Evolutionary conservation across 371 early-diverging fungal genomes (phyloP), one percentile per base, ranked within the genome.

Genomic region (Nematocida major): DNA sequence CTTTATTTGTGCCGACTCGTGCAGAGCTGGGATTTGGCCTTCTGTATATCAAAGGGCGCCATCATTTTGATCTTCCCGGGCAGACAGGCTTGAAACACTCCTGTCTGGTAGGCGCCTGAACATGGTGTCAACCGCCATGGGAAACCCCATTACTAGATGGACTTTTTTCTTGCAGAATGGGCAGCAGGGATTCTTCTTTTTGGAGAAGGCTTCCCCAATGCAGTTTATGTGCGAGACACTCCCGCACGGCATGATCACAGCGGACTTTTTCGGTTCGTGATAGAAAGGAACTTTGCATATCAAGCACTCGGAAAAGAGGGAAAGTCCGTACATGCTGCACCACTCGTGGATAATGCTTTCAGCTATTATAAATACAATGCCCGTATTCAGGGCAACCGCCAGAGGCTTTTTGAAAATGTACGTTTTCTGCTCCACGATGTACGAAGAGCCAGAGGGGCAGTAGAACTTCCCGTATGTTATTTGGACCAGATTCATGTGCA

Each of bases 401-500:
- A 59, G 59, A 30, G 68, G 59, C 11, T 53, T 18, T 34, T 48
- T 68, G 30, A 68, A 68, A 20, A 38, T 54, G 34, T 54, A 53
- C 24, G 7, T 24, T 3, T 7, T 40, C 30, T 59, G 57, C 18
- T 57, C 26, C 34, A 28, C 9, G 11, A 54, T 13, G 30, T 68
- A 68, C 26, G 59, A 68, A 22, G 68, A 39, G 20, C 68, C 68
- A 18, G 54, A 32, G 20, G 68, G 68, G 48, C 68, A 68, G 59
- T 40, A 59, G n/a, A 68, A 59, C 4, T 36, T 54, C 26, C 36
- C 22, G 59, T 68, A 68, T 26, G 36, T 39, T 9, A 32, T 34
- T 30, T 68, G 68, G 7, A 68, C 59, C 34, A 68, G 40, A 13
- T 22, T 30, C 59, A 68, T 68, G 18, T 59, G n/a, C 32, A 26